Conservation (phyloP, 2,329 filamentous ascomycete genomes). For the Trichophyton rubrum region DNA sequence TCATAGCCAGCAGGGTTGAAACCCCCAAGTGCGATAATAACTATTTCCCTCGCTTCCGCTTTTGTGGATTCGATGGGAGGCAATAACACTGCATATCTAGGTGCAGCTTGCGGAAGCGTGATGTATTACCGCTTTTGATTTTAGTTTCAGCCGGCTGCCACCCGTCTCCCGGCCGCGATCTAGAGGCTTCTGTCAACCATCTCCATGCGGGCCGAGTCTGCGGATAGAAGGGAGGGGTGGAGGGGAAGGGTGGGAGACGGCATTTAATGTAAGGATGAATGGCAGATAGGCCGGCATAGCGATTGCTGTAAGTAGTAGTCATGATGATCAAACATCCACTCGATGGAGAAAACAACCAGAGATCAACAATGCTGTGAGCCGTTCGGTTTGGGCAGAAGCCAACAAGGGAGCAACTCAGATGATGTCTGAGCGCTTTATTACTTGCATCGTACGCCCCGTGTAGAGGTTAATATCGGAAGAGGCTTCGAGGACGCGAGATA, state of each 20-base stretch:
- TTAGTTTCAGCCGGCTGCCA: not conserved
- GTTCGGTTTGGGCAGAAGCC: not conserved
- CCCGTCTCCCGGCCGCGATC: not conserved
- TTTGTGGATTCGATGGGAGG: not conserved
- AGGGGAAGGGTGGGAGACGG: not conserved
- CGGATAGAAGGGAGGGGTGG: not conserved
- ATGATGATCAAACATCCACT: not conserved
- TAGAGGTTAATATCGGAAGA: not conserved
- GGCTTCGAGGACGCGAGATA: not conserved
- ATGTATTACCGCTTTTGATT: constrained; percentile 1
- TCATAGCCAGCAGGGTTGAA: no score
- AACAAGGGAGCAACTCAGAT: not conserved
- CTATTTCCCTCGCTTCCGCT: not conserved
- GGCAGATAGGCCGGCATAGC: not conserved
- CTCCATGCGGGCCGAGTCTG: not conserved
- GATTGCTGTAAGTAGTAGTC: not conserved
- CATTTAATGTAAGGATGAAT: not conserved
- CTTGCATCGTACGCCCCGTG: not conserved
- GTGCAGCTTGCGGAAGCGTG: not conserved
- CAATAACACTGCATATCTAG: not conserved
- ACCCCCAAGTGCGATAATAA: not conserved
- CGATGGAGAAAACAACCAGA: not conserved
- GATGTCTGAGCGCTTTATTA: not conserved
- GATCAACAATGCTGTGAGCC: not conserved
- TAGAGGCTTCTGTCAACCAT: not conserved